Conservation (phyloP, 1,284 basidiomycete genomes). For the Filobasidium uniguttulatum region DNA sequence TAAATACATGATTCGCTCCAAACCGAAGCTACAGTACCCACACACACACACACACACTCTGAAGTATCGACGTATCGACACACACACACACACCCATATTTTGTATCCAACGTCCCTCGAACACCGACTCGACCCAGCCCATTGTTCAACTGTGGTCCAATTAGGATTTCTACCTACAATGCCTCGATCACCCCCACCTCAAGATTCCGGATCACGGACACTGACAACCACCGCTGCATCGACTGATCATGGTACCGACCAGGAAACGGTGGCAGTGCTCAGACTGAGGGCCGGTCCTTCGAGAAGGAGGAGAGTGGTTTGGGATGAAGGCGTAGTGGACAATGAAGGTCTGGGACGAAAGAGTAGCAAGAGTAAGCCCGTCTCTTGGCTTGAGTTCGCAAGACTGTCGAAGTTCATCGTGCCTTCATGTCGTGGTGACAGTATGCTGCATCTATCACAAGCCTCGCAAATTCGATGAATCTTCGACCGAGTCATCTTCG, state of each 20-base stretch:
- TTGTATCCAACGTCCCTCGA: no score
- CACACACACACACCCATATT: no score
- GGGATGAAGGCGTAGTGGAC: slow-evolving; percentile 38
- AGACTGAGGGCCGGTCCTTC: slow-evolving; percentile 31
- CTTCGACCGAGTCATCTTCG: slow-evolving; percentile 34
- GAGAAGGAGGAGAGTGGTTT: slow-evolving; percentile 30
- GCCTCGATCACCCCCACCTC: background rate
- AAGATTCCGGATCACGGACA: background rate
- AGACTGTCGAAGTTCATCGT: background rate
- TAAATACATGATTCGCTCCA: no score
- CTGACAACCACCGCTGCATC: background rate
- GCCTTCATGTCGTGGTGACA: slow-evolving; percentile 12
- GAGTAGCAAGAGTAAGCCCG: slow-evolving; percentile 39
- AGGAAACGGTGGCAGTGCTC: slow-evolving; percentile 17
- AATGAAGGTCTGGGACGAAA: slow-evolving; percentile 40
- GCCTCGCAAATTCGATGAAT: slow-evolving; percentile 37
- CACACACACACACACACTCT: no score
- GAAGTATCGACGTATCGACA: no score
- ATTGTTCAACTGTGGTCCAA: no score
- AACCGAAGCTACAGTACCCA: no score
- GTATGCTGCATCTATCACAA: slow-evolving; percentile 43
- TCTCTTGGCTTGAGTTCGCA: background rate
- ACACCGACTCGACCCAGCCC: no score
- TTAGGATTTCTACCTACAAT: background rate
- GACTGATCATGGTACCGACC: background rate